phyloP scores from a whole-genome alignment of 2,329 filamentous ascomycete species.

The Phoma herbarum region DNA sequence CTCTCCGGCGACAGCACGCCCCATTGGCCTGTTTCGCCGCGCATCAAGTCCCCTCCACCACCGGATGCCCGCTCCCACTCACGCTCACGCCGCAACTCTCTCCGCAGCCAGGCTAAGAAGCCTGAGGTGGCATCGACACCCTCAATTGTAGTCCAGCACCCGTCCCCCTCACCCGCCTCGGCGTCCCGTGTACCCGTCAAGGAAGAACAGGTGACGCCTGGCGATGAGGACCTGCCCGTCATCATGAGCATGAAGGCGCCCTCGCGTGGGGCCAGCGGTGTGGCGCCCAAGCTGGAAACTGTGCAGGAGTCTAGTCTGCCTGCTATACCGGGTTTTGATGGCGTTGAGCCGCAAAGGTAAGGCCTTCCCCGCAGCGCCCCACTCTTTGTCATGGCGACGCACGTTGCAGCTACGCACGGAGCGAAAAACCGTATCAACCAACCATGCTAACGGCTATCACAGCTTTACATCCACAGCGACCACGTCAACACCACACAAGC shows the following conservation, averaged over 20 bases:
- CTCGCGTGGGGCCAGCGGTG: constrained; percentile 64
- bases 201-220: constrained; percentile 39
- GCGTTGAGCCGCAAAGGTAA: constrained; percentile 44
- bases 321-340: constrained; percentile 68
- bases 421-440: constrained; percentile 29
- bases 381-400: constrained; percentile 42
- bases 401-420: constrained; percentile 29
- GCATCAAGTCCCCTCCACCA: constrained; percentile 79
- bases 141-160: constrained; percentile 57
- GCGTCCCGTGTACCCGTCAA: constrained; percentile 40
- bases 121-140: constrained; percentile 47
- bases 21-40: constrained; percentile 80
- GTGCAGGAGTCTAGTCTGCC: constrained; percentile 86
- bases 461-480: constrained; percentile 31
- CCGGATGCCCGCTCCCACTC: constrained; percentile 45
- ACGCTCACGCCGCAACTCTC: constrained; percentile 56
- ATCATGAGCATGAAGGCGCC: constrained; percentile 51
- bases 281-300: constrained; percentile 77
- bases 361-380: constrained; percentile 41
- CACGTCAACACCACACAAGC: constrained; percentile 33
- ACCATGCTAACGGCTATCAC: constrained; percentile 34
- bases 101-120: constrained; percentile 49
- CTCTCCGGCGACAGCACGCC: constrained; percentile 60
- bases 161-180: constrained; percentile 51
- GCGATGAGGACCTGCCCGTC: constrained; percentile 51